Conservation (phyloP, 176 grass and related monocot species). For the Hsuehochloa calcarea region DNA sequence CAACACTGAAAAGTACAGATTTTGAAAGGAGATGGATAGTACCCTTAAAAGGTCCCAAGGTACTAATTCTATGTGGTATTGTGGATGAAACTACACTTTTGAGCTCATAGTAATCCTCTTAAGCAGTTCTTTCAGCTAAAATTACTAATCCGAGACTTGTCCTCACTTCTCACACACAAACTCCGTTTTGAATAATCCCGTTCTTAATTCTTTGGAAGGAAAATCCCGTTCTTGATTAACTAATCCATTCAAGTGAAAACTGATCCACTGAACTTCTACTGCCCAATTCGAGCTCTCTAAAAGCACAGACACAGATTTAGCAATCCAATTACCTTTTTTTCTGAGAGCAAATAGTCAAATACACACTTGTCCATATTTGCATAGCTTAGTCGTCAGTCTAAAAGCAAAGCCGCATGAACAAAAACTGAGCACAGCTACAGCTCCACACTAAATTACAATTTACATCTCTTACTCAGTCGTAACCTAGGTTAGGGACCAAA, state of each 20-base stretch:
- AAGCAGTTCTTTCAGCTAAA: not conserved
- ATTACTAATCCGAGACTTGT: not conserved
- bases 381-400: not conserved
- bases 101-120: not conserved
- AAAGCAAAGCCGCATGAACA: not conserved
- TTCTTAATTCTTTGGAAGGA: not conserved
- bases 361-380: not conserved
- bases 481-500: not conserved
- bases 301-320: not conserved
- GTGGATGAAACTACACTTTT: not conserved
- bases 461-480: not conserved
- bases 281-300: not conserved
- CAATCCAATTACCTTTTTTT: not conserved
- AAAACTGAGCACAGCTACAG: not conserved
- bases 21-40: not conserved
- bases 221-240: not conserved
- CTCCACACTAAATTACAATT: not conserved
- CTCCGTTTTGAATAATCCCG: not conserved
- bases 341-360: not conserved
- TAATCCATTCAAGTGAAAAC: not conserved
- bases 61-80: not conserved
- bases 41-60: not conserved
- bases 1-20: not conserved
- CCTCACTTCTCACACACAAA: not conserved
- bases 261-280: not conserved